A percentile compares a stretch with the other conserved stretches of the same genome.
These are phyloP conservation scores for Geotrichum citri-aurantii DNA, from an alignment of 1,139 yeast genomes.

Conservation along the genomic window DNA sequence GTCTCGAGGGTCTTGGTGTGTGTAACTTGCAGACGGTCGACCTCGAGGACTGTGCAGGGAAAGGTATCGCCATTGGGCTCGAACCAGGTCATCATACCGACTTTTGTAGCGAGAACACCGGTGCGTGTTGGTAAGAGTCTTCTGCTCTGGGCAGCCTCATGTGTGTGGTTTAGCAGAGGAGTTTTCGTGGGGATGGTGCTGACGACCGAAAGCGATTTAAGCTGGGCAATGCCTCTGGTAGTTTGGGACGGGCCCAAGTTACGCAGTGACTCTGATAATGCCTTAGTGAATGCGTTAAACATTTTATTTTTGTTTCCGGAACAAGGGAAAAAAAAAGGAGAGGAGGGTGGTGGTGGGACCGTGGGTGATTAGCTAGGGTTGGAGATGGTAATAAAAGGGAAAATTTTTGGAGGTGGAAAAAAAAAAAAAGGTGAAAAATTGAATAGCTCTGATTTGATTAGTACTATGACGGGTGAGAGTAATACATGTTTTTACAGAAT, in stretches of 20 bases:
- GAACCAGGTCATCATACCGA: slow-evolving; percentile 88
- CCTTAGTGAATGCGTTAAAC: slow-evolving; percentile 6
- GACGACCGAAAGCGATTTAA: slow-evolving; percentile 33
- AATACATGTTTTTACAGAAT: no score
- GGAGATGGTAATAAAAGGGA: background rate
- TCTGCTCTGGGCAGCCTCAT: slow-evolving; percentile 43
- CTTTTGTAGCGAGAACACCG: slow-evolving; percentile 75
- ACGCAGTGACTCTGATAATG: slow-evolving; percentile 11
- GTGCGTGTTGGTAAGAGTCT: slow-evolving; percentile 68
- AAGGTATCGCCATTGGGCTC: slow-evolving; percentile 64
- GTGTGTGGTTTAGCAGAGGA: slow-evolving; percentile 35
- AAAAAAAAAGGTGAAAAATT: background rate
- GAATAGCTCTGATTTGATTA: background rate
- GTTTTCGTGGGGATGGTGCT: slow-evolving; percentile 30
- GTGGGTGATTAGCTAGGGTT: background rate
- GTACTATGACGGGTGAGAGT: no score
- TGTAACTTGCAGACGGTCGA: slow-evolving; percentile 83
- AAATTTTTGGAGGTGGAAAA: slow-evolving; percentile 12
- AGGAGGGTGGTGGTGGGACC: background rate
- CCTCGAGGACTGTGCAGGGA: slow-evolving; percentile 68
- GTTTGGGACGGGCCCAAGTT: slow-evolving; percentile 12
- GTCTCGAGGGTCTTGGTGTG: slow-evolving; percentile 59
- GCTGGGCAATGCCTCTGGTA: slow-evolving; percentile 29
- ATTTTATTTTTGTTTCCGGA: slow-evolving; percentile 2
- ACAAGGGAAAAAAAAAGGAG: no score